These are phyloP conservation scores for Gossypium mustelinum DNA, from an alignment of 345 rosid species.

Conservation along the genomic window DNA sequence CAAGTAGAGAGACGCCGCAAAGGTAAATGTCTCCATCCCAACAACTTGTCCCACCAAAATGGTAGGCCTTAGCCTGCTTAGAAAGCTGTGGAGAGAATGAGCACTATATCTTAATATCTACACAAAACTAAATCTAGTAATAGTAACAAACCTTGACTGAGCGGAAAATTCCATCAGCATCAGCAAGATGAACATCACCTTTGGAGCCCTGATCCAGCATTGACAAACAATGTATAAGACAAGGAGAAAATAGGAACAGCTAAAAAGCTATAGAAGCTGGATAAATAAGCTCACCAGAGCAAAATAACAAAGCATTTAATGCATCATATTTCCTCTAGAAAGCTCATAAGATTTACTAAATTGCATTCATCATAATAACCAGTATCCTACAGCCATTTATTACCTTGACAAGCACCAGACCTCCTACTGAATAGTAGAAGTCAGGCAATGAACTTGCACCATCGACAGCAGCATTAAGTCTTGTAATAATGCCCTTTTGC, in stretches of 20 bases:
- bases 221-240: slow-evolving; percentile 6
- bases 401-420: slow-evolving; percentile 80
- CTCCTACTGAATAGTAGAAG: slow-evolving; percentile 65
- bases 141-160: slow-evolving; percentile 70
- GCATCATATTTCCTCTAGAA: not conserved
- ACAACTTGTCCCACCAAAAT: slow-evolving; percentile 12
- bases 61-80: slow-evolving; percentile 2
- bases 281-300: not conserved
- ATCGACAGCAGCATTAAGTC: slow-evolving; percentile 57
- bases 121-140: slow-evolving; percentile 13
- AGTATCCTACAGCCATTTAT: slow-evolving; percentile 13
- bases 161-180: slow-evolving; percentile 69
- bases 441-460: slow-evolving; percentile 72
- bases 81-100: not conserved
- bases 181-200: slow-evolving; percentile 57
- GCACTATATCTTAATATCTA: not conserved
- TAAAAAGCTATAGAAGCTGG: slow-evolving; percentile 5
- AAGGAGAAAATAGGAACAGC: not conserved
- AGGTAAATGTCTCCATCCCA: slow-evolving; percentile 15
- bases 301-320: not conserved
- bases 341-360: not conserved
- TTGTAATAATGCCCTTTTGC: slow-evolving; percentile 53
- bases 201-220: slow-evolving; percentile 61
- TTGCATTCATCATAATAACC: not conserved
- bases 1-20: not conserved